Evolutionary conservation across 176 grass and related monocot genomes (phyloP).

Genomic region (Eleusine coracana): DNA sequence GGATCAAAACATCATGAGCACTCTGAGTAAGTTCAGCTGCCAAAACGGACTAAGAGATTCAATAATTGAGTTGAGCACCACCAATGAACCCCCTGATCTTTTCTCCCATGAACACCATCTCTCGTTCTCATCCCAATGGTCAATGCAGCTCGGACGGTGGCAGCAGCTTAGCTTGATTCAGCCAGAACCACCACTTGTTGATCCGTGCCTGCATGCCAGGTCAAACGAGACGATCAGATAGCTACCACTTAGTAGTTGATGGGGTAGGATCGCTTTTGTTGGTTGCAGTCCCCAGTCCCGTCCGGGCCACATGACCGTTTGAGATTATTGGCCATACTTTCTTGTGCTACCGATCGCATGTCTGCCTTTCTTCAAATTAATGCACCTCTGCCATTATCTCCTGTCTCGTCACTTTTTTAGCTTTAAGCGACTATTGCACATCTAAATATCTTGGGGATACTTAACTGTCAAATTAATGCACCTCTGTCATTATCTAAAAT

Average conservation of each 20-base stretch:
- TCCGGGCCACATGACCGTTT: too few relatives aligned
- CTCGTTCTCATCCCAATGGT: background rate
- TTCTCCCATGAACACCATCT: conserved; percentile 4
- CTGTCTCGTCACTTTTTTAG: background rate
- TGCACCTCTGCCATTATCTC: background rate
- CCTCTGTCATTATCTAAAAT: background rate
- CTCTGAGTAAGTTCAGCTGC: background rate
- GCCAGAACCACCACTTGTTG: conserved; percentile 12
- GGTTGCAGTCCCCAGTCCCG: background rate
- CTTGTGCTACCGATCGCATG: too few relatives aligned
- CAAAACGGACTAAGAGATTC: background rate
- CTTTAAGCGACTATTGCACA: background rate
- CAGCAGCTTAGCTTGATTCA: background rate
- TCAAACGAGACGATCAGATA: conserved; percentile 20
- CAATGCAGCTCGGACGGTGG: conserved; percentile 18
- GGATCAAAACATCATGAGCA: background rate
- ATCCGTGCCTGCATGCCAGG: background rate
- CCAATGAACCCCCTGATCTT: background rate
- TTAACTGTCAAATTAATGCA: background rate
- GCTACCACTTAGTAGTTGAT: background rate
- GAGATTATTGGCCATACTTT: too few relatives aligned
- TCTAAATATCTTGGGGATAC: background rate
- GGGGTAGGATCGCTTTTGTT: background rate
- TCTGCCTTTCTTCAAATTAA: too few relatives aligned
- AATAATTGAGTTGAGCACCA: conserved; percentile 37